Base-by-base conservation (phyloP, 306 rosid species). In the Sechiopsis laciniata region DNA sequence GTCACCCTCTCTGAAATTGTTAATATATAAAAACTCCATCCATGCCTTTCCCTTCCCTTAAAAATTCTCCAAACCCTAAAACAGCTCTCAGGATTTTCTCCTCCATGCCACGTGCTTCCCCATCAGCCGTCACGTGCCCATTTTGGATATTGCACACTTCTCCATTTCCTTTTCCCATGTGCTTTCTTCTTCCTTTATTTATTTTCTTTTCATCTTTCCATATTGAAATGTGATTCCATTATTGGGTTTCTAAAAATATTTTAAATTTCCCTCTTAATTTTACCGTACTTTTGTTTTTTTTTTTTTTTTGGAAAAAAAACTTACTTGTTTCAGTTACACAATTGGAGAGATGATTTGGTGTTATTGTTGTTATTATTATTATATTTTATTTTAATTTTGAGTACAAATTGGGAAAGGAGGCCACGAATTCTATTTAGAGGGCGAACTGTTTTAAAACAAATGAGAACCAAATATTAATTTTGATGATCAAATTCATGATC, bases 31-130 rank as follows among this genome's bases (percentile, higher is more conserved):
- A 17, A 37, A 14, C 24, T 64, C 40, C 50, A 62, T 16, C 9
- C 4, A 15, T 1, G 4, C n/a, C 12, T 48, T 48, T 63, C 69
- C 12, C 21, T 11, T 29, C 12, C 29, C 32, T 37, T 37, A 2
- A 37, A 37, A 37, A 3, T 37, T 37, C 42, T 37, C 42, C 42
- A 37, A 37, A 37, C 42, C 60, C 42, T 37, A 37, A 37, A 4
- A 8, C 58, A 54, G 62, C 37, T 58, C 24, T 63, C 51, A 37
- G 50, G 70, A n/a, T 37, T 65, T 65, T 42, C 54, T 65, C 54
- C 53, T 17, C 54, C 29, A 10, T 10, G 53, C 16, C 71, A 64
- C 71, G 71, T 64, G 71, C 71, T 64, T 16, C 16, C 26, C 52
- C 24, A 64, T 64, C 9, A 16, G 2, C 52, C 71, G 5, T 64